phyloP scores from a whole-genome alignment of 2,329 filamentous ascomycete species.

The Hymenoscyphus salicellus region DNA sequence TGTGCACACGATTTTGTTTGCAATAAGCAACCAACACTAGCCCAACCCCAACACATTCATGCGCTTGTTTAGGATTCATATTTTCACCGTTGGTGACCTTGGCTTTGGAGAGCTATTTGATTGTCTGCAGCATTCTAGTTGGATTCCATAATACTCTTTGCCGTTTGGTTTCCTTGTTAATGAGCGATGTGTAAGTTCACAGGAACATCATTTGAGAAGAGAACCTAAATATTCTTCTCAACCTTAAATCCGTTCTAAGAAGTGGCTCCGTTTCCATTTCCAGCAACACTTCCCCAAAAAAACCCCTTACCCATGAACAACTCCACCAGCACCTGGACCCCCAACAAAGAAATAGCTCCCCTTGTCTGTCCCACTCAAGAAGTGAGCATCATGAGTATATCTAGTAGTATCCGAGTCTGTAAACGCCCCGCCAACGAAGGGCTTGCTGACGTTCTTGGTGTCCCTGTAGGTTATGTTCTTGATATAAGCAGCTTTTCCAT shows the following conservation, averaged over 20 bases:
- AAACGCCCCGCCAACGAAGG: background rate
- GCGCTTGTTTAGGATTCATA: no score
- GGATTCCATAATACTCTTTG: no score
- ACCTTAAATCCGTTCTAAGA: background rate
- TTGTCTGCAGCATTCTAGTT: no score
- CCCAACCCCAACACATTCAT: no score
- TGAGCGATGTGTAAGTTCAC: no score
- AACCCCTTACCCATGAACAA: slow-evolving; percentile 9
- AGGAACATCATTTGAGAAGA: no score
- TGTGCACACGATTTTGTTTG: no score
- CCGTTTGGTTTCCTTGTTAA: no score
- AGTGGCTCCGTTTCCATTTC: background rate
- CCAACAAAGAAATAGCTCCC: slow-evolving; percentile 18
- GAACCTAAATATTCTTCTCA: no score
- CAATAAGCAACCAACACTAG: no score
- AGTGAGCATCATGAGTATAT: slow-evolving; percentile 11
- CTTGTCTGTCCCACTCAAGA: slow-evolving; percentile 10
- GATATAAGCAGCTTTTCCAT: background rate
- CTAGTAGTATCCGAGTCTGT: background rate
- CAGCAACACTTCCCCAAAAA: background rate
- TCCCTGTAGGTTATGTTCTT: background rate
- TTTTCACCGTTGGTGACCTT: no score
- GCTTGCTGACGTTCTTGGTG: background rate
- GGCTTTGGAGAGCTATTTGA: no score
- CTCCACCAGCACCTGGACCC: slow-evolving; percentile 20